Conservation (phyloP, 257 asterid species). For the Mitragyna speciosa region DNA sequence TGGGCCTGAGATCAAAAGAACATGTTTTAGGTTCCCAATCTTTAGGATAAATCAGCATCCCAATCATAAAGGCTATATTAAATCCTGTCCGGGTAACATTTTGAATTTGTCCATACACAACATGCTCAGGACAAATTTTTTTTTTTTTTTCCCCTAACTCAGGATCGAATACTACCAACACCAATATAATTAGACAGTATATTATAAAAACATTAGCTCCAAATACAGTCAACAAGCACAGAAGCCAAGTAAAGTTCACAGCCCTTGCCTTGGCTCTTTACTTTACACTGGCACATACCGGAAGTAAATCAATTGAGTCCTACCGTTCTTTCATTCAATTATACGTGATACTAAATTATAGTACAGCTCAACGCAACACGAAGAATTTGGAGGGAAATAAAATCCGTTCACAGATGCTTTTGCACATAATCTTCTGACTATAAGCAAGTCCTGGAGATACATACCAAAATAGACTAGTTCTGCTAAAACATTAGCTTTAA, state of each 20-base stretch:
- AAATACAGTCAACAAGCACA: neutral
- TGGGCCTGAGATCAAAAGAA: constrained; percentile 54
- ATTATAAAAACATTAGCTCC: neutral
- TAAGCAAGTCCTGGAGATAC: neutral
- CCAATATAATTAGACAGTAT: neutral
- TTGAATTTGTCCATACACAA: neutral
- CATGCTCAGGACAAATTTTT: neutral
- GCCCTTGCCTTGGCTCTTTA: neutral
- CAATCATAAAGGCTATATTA: no score
- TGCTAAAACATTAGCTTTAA: neutral
- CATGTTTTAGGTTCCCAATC: neutral
- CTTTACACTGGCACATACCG: neutral
- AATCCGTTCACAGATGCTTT: neutral
- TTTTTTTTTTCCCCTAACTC: neutral
- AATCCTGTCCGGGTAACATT: neutral
- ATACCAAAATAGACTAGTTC: no score
- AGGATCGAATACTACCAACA: neutral
- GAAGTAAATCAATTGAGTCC: no score
- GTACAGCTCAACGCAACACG: no score
- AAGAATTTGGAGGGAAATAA: neutral
- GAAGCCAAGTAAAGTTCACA: neutral
- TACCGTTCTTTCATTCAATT: no score
- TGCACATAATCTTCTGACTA: neutral
- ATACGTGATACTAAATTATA: no score
- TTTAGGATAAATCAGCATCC: constrained; percentile 7